Base-by-base conservation (phyloP, 179 eudicot species). In the Sideroxylon spinosum region DNA sequence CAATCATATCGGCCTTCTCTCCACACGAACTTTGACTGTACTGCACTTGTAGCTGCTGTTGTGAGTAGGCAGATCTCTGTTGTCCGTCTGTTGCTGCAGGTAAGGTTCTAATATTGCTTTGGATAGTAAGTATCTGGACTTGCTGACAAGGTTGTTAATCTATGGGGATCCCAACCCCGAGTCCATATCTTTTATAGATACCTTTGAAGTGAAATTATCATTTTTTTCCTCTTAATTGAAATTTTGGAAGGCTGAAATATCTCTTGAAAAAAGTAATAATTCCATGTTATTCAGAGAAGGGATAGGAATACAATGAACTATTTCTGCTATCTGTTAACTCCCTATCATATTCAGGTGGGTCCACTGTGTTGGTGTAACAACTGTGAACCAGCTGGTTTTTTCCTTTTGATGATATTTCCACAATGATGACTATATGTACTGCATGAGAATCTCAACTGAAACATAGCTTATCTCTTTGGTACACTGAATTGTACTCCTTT, bases 1-100 rank as follows among this genome's bases (percentile, higher is more conserved):
- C 93, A 88, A 80, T 95, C 99, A 64, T 86, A 85, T 53, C 90
- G 86, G 84, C 99, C 99, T 75, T 86, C 90, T 81, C 91, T 95
- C 71, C 97, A 91, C 79, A 79, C 91, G 53, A 95, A 90, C 79
- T 80, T 86, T 59, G 87, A 91, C 84, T 95, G 97, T 83, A 88
- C 79, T 57, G 91, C 89, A 19, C 95, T 95, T 22, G 95, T 88
- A 56, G 99, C 97, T 76, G 99, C 99, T 69, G 83, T 95, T 77
- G 95, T 95, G 75, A 86, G 90, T 72, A 84, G 92, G 83, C 99
- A 93, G 80, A 84, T 87, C 71, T 79, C 92, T 52, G 86, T 85
- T 77, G 99, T 95, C 83, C 88, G 84, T 69, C 81, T 86, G 68
- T 84, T 95, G 74, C 86, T 95, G 75, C 91, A 90, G 97, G 99